These are phyloP conservation scores for Fraxinus floribunda DNA, from an alignment of 305 asterid species.

Conservation along the genomic window DNA sequence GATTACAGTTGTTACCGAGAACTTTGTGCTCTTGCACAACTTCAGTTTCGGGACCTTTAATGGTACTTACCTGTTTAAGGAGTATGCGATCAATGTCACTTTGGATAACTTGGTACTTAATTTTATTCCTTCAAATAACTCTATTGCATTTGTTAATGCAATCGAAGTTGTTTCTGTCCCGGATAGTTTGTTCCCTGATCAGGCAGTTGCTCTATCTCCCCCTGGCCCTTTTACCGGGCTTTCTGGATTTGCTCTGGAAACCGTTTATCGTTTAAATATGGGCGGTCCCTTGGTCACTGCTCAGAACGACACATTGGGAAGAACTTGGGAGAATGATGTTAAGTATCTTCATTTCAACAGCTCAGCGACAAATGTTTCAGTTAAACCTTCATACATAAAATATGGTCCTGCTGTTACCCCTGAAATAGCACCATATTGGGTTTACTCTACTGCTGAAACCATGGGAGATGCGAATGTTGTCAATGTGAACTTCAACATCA, in stretches of 20 bases:
- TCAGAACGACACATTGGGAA: conserved; percentile 85
- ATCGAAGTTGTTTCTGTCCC: conserved; percentile 90
- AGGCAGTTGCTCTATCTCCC: conserved; percentile 52
- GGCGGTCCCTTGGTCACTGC: conserved; percentile 91
- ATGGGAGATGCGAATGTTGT: conserved; percentile 89
- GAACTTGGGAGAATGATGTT: conserved; percentile 89
- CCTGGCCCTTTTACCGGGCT: conserved; percentile 55
- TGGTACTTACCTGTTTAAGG: conserved; percentile 76
- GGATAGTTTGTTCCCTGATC: conserved; percentile 66
- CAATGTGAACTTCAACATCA: conserved; percentile 79
- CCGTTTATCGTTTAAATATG: conserved; percentile 89
- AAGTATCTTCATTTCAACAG: conserved; percentile 90
- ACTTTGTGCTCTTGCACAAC: conserved; percentile 77
- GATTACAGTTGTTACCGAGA: conserved; percentile 72
- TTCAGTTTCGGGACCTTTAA: conserved; percentile 63
- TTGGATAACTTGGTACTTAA: conserved; percentile 54
- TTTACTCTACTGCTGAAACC: conserved; percentile 87
- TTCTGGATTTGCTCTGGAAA: conserved; percentile 65
- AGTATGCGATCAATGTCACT: conserved; percentile 76
- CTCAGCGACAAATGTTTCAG: conserved; percentile 68
- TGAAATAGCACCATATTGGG: conserved; percentile 84
- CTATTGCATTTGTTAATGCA: conserved; percentile 86
- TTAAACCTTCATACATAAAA: conserved; percentile 55
- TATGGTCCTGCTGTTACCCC: conserved; percentile 50
- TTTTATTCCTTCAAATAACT: conserved; percentile 71